Evolutionary conservation across 345 rosid species (phyloP), one percentile per base, ranked within the genome.

Genomic region (Citrus medica): DNA sequence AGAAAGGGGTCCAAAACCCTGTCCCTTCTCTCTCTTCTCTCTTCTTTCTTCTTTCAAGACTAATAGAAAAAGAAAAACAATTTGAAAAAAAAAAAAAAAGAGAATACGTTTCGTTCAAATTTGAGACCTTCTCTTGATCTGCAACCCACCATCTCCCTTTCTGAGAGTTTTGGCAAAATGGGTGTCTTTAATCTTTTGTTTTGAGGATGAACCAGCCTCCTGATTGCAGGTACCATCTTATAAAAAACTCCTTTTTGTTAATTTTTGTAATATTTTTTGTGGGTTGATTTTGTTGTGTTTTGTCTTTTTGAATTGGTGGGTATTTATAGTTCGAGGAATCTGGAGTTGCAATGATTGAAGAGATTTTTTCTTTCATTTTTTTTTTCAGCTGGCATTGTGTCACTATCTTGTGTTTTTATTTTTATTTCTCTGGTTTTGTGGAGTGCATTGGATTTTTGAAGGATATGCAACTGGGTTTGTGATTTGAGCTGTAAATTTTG

Each of bases 91-190:
- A 30, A 28, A 30, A 32, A 0, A 32, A 75, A 77, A 70, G 59
- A 58, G 55, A 24, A 66, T 38, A 13, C 40, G n/a, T 8, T 77
- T 33, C 21, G 32, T 76, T 71, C 32, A 37, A 73, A 56, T 35
- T 67, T 67, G 42, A 79, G 75, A 70, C 58, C 76, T 60, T 81
- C 78, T 81, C 82, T 81, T 88, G 92, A 88, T 89, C 89, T 86
- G 79, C 83, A 81, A 80, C 42, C 24, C 35, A 35, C 65, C 66
- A 37, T 21, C 65, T 76, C n/a, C 53, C 22, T 7, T 67, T 25
- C 9, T 55, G 69, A 33, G 16, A 13, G 13, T 51, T 55, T 80
- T 73, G 48, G 63, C 53, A 25, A n/a, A 78, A 79, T 85, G 88
- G 84, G 87, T 64, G 37, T 69, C 66, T 77, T 75, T 46, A 71